These are phyloP conservation scores for Cochlearia excelsa DNA, from an alignment of 345 rosid genomes.

Conservation along the genomic window DNA sequence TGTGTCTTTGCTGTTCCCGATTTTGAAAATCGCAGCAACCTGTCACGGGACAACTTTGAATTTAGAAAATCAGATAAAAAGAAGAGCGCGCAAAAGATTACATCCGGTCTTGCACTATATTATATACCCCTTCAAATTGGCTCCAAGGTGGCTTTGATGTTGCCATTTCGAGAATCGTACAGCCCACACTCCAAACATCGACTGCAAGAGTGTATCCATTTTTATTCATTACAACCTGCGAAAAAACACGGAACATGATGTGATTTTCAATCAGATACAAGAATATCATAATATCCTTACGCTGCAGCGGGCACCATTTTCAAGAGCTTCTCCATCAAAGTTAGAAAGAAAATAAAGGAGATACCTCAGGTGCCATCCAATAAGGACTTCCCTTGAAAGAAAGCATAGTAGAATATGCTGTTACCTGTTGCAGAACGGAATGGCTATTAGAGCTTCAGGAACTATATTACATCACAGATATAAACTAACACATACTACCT, in stretches of 20 bases:
- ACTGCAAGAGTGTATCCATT: slow-evolving; percentile 83
- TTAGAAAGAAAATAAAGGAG: neutral
- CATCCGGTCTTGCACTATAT: slow-evolving; percentile 2
- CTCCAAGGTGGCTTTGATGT: slow-evolving; percentile 95
- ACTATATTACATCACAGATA: neutral
- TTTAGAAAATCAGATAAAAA: neutral
- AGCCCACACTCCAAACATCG: slow-evolving; percentile 98
- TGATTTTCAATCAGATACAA: slow-evolving; percentile 13
- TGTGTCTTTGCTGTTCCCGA: slow-evolving; percentile 90
- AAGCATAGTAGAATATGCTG: slow-evolving; percentile 74
- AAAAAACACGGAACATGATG: slow-evolving; percentile 1
- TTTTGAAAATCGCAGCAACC: slow-evolving; percentile 98
- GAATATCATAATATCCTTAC: slow-evolving; percentile 9
- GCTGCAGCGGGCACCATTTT: slow-evolving; percentile 1
- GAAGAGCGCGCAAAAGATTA: slow-evolving; percentile 6
- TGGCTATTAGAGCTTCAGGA: slow-evolving; percentile 16
- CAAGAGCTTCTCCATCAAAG: neutral
- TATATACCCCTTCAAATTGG: slow-evolving; percentile 88
- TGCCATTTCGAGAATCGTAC: slow-evolving; percentile 98
- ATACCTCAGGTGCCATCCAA: slow-evolving; percentile 99
- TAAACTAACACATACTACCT: neutral
- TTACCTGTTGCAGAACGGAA: slow-evolving; percentile 50
- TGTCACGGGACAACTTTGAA: slow-evolving; percentile 27
- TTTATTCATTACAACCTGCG: slow-evolving; percentile 86
- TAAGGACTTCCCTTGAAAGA: slow-evolving; percentile 98